phyloP scores from a whole-genome alignment of 371 early-diverging fungal species.

The Mucor sp. region DNA sequence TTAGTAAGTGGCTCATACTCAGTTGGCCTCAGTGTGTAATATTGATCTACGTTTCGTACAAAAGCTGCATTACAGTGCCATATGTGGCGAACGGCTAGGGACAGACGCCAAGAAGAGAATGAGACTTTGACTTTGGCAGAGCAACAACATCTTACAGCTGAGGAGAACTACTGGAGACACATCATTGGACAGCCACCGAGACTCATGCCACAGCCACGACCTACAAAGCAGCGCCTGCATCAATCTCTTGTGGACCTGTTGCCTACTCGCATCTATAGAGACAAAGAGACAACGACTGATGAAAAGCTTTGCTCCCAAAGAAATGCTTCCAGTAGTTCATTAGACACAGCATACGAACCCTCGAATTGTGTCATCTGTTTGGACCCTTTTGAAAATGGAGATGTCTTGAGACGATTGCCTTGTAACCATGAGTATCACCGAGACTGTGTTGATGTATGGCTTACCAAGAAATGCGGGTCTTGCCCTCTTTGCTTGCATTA shows the following conservation, averaged over 20 bases:
- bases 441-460: slow-evolving; percentile 71
- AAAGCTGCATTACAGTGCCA: slow-evolving; percentile 25
- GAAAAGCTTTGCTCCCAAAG: background rate
- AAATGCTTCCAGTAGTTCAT: background rate
- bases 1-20: slow-evolving; percentile 26
- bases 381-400: slow-evolving; percentile 62
- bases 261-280: slow-evolving; percentile 20
- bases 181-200: slow-evolving; percentile 8
- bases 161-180: slow-evolving; percentile 17
- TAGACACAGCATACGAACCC: background rate
- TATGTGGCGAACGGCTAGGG: slow-evolving; percentile 15
- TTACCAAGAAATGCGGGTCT: slow-evolving; percentile 46
- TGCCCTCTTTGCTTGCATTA: slow-evolving; percentile 48
- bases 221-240: background rate
- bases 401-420: slow-evolving; percentile 62
- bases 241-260: slow-evolving; percentile 13
- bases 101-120: background rate
- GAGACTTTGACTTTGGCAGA: slow-evolving; percentile 13
- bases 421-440: slow-evolving; percentile 82
- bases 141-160: slow-evolving; percentile 9
- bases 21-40: background rate
- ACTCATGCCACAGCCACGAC: background rate
- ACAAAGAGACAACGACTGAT: background rate
- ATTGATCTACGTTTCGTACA: background rate
- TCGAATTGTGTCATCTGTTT: slow-evolving; percentile 77